Conservation (phyloP, 331 rosid genomes). For the Quercus tomentella region DNA sequence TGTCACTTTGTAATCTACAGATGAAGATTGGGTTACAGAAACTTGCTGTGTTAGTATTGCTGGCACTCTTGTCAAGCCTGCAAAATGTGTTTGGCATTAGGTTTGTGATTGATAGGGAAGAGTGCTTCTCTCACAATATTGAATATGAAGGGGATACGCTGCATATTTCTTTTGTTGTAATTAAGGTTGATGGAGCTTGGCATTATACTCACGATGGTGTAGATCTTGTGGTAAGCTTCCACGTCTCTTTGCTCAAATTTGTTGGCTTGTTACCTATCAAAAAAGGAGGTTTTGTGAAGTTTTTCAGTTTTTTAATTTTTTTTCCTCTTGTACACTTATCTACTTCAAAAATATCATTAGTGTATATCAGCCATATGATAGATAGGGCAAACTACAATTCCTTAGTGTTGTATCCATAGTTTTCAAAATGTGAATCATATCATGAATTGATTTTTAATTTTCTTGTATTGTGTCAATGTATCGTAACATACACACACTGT, state of each 20-base stretch:
- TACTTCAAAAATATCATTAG: too few species aligned
- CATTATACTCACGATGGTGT: conserved; percentile 45
- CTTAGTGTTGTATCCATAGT: too few species aligned
- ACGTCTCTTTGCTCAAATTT: background rate
- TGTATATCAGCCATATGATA: background rate
- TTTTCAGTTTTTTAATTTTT: background rate
- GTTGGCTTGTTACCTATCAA: background rate
- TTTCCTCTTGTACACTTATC: background rate
- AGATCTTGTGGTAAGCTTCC: conserved; percentile 46
- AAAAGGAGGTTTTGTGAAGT: background rate
- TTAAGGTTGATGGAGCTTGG: conserved; percentile 52
- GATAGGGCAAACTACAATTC: too few species aligned
- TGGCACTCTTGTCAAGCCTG: conserved; percentile 31
- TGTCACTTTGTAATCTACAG: background rate
- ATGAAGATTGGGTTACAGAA: conserved; percentile 33
- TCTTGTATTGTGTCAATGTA: too few species aligned
- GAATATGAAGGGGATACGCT: conserved; percentile 50
- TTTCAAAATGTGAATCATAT: too few species aligned
- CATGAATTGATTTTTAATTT: too few species aligned
- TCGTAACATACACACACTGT: too few species aligned
- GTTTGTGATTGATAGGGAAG: conserved; percentile 67
- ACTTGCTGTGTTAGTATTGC: conserved; percentile 7
- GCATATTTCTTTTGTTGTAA: conserved; percentile 65
- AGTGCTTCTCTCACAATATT: conserved; percentile 57
- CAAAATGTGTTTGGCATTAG: conserved; percentile 51